phyloP scores from a whole-genome alignment of 768 basidiomycete genomes.

The Panellus pusillus region DNA sequence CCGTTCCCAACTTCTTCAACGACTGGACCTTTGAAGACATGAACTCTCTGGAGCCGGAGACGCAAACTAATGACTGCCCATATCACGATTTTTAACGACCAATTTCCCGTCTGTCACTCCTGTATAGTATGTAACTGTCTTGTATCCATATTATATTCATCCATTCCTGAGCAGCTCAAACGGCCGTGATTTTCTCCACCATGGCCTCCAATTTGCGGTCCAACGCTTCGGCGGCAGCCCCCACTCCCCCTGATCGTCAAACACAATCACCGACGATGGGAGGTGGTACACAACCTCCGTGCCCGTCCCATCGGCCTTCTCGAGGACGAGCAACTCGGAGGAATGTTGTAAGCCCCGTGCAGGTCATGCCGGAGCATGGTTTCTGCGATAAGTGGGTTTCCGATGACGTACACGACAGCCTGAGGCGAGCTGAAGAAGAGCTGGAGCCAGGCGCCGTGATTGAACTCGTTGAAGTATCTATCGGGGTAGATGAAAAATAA shows the following conservation, averaged over 20 bases:
- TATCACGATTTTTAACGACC: not conserved
- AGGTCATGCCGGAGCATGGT: constrained; percentile 42
- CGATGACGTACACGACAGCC: constrained; percentile 45
- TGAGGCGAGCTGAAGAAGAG: constrained; percentile 30
- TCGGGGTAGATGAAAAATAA: not conserved
- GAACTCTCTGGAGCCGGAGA: not conserved
- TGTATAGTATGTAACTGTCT: constrained; percentile 10
- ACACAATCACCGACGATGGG: constrained; percentile 45
- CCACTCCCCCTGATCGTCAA: constrained; percentile 29
- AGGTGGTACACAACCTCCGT: constrained; percentile 47
- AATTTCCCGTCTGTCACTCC: not conserved
- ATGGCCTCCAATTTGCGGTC: constrained; percentile 47
- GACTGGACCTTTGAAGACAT: constrained; percentile 1
- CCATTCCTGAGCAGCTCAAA: not conserved
- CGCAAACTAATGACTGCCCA: not conserved
- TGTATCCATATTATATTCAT: constrained; percentile 11
- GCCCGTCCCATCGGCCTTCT: constrained; percentile 37
- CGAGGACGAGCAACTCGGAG: constrained; percentile 46
- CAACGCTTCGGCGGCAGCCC: constrained; percentile 33
- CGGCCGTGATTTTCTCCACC: constrained; percentile 34
- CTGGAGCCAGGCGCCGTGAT: constrained; percentile 38
- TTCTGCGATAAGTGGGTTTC: constrained; percentile 53
- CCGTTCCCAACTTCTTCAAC: not conserved
- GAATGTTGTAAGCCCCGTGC: constrained; percentile 42
- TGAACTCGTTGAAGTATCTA: constrained; percentile 44